Conservation (phyloP, 78 protist genomes). For the Dictyostelium citrinum region DNA sequence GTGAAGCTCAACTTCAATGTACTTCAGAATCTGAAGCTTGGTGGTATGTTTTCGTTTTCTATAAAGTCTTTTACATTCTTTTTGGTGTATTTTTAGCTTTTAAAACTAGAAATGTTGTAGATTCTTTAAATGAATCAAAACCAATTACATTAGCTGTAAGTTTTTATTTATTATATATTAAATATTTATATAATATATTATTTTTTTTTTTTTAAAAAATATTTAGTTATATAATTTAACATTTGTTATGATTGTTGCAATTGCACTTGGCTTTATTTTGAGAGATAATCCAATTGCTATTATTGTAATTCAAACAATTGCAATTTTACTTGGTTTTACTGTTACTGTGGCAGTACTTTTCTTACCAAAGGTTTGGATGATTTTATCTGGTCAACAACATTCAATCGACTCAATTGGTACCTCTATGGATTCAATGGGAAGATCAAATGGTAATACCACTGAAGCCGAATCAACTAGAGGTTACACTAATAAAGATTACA, state of each 20-base stretch:
- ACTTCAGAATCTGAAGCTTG: conserved; percentile 10
- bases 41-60: conserved; percentile 65
- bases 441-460: not conserved
- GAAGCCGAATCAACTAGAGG: not conserved
- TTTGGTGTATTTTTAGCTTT: conserved; percentile 69
- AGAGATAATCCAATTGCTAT: conserved; percentile 70
- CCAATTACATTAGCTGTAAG: conserved; percentile 63
- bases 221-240: conserved; percentile 34
- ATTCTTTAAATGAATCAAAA: conserved; percentile 53
- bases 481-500: not conserved
- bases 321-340: conserved; percentile 44
- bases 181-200: not conserved
- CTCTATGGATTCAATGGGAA: conserved; percentile 20
- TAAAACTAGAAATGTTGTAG: conserved; percentile 70
- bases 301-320: conserved; percentile 46
- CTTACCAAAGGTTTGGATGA: conserved; percentile 69
- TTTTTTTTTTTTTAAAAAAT: not conserved
- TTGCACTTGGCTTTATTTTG: conserved; percentile 60
- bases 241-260: conserved; percentile 50
- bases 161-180: not conserved
- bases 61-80: conserved; percentile 36
- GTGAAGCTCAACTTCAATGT: conserved; percentile 69
- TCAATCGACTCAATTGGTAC: conserved; percentile 23
- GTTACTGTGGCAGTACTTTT: conserved; percentile 49
- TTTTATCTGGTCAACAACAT: conserved; percentile 64